Conservation (phyloP, 2,329 filamentous ascomycete genomes). For the Chrysoporthe puriensis region DNA sequence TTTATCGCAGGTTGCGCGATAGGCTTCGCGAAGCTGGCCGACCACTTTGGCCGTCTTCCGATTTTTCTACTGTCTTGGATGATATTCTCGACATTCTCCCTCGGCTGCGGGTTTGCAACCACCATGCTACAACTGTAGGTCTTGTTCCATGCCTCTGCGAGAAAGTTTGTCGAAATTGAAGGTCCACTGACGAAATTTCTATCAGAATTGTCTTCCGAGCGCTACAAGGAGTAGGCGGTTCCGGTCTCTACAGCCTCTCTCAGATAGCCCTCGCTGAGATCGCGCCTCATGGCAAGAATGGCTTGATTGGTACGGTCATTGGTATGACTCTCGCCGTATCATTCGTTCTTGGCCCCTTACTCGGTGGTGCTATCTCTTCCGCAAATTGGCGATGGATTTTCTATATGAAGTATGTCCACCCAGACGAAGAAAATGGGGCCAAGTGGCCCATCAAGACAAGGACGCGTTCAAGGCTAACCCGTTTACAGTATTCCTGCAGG, state of each 20-base stretch:
- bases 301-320: constrained; percentile 58
- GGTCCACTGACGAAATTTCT: constrained; percentile 23
- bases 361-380: constrained; percentile 60
- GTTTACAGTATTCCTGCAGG: constrained; percentile 29
- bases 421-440: neutral
- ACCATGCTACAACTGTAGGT: constrained; percentile 57
- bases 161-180: neutral
- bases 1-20: constrained; percentile 54
- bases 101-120: constrained; percentile 55
- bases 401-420: constrained; percentile 58
- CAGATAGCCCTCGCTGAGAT: constrained; percentile 62
- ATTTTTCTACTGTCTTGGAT: constrained; percentile 56
- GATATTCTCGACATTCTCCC: constrained; percentile 58
- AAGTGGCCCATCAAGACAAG: neutral
- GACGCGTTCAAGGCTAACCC: neutral
- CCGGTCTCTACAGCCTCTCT: constrained; percentile 63
- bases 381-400: constrained; percentile 64
- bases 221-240: constrained; percentile 64
- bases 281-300: constrained; percentile 55
- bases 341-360: constrained; percentile 61
- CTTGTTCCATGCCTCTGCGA: neutral
- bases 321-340: constrained; percentile 60
- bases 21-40: constrained; percentile 61
- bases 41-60: constrained; percentile 60
- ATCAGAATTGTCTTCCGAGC: constrained; percentile 60